A percentile compares a stretch with the other conserved stretches of the same genome.
These are phyloP conservation scores for Ceratocystiopsis minuta DNA, from an alignment of 2,329 filamentous ascomycete species.

Conservation along the genomic window DNA sequence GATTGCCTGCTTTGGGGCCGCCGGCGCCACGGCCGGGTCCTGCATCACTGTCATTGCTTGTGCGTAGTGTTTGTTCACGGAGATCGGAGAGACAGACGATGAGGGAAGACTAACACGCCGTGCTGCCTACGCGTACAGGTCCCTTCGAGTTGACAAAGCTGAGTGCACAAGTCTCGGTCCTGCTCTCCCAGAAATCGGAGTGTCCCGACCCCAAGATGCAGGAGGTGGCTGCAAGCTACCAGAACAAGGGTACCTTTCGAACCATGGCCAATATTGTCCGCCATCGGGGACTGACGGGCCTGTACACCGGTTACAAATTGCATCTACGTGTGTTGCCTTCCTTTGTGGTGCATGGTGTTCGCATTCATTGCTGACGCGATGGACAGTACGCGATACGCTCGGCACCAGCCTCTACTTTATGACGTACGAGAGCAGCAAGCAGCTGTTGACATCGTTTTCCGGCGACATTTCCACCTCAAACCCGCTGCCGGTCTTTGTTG, in stretches of 20 bases:
- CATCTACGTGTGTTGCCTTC: conserved; percentile 47
- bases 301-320: conserved; percentile 66
- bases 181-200: conserved; percentile 44
- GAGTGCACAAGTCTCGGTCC: conserved; percentile 67
- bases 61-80: conserved; percentile 18
- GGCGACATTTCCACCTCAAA: conserved; percentile 57
- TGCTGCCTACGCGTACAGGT: too few relatives aligned
- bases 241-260: conserved; percentile 59
- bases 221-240: conserved; percentile 48
- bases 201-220: conserved; percentile 30
- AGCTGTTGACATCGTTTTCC: conserved; percentile 57
- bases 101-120: too few relatives aligned
- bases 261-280: conserved; percentile 63
- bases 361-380: not conserved
- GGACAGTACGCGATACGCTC: conserved; percentile 57
- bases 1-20: conserved; percentile 56
- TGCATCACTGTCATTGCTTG: conserved; percentile 67
- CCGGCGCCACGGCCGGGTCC: conserved; percentile 63
- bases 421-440: conserved; percentile 76
- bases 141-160: conserved; percentile 84
- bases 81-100: not conserved
- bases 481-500: conserved; percentile 58
- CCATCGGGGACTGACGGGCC: conserved; percentile 51
- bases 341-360: too few relatives aligned
- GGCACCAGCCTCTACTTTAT: conserved; percentile 78